Conservation (phyloP, 2,329 filamentous ascomycete genomes). For the Fusarium stilboides region DNA sequence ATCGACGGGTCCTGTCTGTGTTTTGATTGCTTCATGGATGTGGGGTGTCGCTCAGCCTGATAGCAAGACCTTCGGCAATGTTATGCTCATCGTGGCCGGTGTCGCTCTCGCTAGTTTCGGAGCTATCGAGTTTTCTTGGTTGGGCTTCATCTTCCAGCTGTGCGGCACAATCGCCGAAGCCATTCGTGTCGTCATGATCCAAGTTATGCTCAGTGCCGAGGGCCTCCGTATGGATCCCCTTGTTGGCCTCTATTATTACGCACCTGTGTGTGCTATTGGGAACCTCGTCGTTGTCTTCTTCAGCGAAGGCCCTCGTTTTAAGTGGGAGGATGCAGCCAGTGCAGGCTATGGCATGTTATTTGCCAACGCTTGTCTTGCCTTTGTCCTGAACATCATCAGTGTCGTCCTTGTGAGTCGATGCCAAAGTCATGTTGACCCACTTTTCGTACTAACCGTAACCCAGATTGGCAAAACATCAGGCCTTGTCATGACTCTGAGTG, state of each 20-base stretch:
- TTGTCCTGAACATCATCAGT: conserved; percentile 85
- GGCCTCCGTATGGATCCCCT: conserved; percentile 91
- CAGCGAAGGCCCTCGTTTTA: conserved; percentile 77
- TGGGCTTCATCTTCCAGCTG: conserved; percentile 78
- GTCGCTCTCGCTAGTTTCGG: conserved; percentile 70
- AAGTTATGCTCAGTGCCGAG: conserved; percentile 82
- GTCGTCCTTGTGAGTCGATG: conserved; percentile 81
- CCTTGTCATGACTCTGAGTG: conserved; percentile 86
- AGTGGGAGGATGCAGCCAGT: conserved; percentile 74
- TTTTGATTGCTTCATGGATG: conserved; percentile 76
- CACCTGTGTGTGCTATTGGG: conserved; percentile 86
- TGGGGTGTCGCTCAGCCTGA: conserved; percentile 67
- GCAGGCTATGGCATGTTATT: conserved; percentile 77
- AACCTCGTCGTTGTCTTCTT: conserved; percentile 80
- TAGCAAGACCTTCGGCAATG: conserved; percentile 61
- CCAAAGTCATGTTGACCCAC: not conserved
- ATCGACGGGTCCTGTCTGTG: conserved; percentile 77
- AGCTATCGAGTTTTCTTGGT: conserved; percentile 77
- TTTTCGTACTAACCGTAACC: conserved; percentile 25
- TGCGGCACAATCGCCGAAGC: conserved; percentile 86
- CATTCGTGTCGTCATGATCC: conserved; percentile 86
- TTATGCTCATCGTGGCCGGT: conserved; percentile 67
- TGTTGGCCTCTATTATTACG: conserved; percentile 91
- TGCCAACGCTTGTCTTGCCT: conserved; percentile 83
- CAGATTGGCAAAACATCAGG: conserved; percentile 92